Conservation (phyloP, 768 basidiomycete species). For the Neoboletus subvelutipes region DNA sequence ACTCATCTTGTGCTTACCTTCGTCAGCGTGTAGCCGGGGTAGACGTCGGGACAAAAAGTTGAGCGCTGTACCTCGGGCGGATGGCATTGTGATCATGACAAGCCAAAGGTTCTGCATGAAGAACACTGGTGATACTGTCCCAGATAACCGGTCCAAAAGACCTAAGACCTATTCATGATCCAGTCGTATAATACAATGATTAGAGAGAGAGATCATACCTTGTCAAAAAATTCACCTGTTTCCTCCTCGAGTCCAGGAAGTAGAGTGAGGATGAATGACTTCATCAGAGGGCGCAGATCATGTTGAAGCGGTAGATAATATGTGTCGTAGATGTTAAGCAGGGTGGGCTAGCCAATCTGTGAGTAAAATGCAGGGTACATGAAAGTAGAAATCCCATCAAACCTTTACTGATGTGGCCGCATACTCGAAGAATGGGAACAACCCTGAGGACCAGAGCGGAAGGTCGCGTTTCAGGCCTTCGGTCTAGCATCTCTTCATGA, state of each 20-base stretch:
- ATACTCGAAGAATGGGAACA: constrained; percentile 99
- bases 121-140: constrained; percentile 81
- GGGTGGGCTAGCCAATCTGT: constrained; percentile 56
- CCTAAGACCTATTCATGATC: constrained; percentile 59
- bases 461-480: constrained; percentile 88
- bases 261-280: constrained; percentile 89
- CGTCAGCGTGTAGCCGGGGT: constrained; percentile 64
- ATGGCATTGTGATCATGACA: constrained; percentile 85
- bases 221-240: constrained; percentile 96
- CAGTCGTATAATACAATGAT: constrained; percentile 1
- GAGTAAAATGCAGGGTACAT: not conserved
- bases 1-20: constrained; percentile 47
- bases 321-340: constrained; percentile 90
- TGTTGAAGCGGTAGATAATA: constrained; percentile 86
- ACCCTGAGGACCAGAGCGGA: constrained; percentile 89
- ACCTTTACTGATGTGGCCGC: constrained; percentile 99
- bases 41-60: constrained; percentile 84
- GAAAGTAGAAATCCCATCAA: constrained; percentile 12
- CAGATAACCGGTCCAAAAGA: constrained; percentile 79
- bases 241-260: constrained; percentile 97
- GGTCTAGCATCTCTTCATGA: constrained; percentile 45
- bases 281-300: constrained; percentile 84
- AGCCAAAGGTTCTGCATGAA: constrained; percentile 97
- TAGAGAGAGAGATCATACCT: constrained; percentile 40
- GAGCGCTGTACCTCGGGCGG: constrained; percentile 80